phyloP scores from a whole-genome alignment of 2,329 filamentous ascomycete species.

The Clarireedia sp. region DNA sequence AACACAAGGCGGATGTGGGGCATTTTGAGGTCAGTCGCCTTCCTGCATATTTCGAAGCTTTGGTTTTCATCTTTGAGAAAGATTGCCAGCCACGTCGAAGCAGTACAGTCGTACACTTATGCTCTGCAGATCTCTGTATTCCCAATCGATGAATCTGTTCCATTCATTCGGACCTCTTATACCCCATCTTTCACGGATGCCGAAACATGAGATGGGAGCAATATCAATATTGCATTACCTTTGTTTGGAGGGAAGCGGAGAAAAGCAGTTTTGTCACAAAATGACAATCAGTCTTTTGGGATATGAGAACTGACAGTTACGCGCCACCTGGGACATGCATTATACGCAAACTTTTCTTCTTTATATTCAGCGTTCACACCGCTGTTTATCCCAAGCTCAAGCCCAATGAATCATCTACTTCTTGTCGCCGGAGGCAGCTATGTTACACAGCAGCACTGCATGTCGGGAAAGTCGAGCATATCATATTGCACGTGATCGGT shows the following conservation, averaged over 20 bases:
- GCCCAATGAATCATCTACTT: not conserved
- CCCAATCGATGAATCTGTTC: conserved; percentile 13
- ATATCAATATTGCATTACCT: conserved; percentile 18
- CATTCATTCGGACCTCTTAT: conserved; percentile 8
- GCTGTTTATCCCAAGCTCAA: conserved; percentile 17
- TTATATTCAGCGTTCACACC: conserved; percentile 15
- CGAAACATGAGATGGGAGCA: conserved; percentile 13
- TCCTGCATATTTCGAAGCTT: conserved; percentile 15
- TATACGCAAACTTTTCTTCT: not conserved
- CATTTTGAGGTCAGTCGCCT: conserved; percentile 10
- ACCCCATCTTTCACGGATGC: conserved; percentile 2
- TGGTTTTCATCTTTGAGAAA: conserved; percentile 1
- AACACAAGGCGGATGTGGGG: not conserved
- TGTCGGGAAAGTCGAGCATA: not conserved
- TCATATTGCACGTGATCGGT: not conserved
- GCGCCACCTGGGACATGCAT: conserved; percentile 11
- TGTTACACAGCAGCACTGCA: conserved; percentile 13
- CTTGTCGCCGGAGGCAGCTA: conserved; percentile 7
- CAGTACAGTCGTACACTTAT: conserved; percentile 1
- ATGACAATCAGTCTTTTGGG: not conserved
- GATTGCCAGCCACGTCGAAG: conserved; percentile 8
- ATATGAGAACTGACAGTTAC: conserved; percentile 17
- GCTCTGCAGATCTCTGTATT: conserved; percentile 11
- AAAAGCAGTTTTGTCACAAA: not conserved
- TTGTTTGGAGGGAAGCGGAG: conserved; percentile 11